A percentile compares a stretch with the other conserved stretches of the same genome.
Conservation (phyloP, 2,329 filamentous ascomycete genomes). For the Colletotrichum paranaense region DNA sequence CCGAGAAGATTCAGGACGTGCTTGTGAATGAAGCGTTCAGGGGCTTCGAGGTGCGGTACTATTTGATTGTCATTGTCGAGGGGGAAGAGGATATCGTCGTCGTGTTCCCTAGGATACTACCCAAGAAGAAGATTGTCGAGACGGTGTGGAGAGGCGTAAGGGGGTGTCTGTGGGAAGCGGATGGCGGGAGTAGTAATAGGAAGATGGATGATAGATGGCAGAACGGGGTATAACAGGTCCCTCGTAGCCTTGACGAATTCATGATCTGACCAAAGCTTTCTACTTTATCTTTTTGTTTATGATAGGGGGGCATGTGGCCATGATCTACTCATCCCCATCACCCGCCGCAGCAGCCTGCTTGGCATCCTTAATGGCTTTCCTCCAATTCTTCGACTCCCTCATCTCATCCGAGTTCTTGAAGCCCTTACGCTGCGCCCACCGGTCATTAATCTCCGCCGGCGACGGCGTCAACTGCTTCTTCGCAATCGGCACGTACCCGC, state of each 20-base stretch:
- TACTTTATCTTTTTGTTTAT: conserved; percentile 1
- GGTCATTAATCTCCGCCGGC: conserved; percentile 68
- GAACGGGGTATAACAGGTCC: conserved; percentile 9
- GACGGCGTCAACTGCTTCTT: conserved; percentile 60
- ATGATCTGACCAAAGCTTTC: conserved; percentile 1
- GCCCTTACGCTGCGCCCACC: conserved; percentile 71
- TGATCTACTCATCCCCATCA: conserved; percentile 15
- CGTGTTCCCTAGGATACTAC: conserved; percentile 89
- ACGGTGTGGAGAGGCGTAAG: conserved; percentile 89
- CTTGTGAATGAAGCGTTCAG: conserved; percentile 95
- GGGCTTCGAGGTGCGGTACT: conserved; percentile 91
- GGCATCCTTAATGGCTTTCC: conserved; percentile 27
- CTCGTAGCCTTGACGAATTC: conserved; percentile 14
- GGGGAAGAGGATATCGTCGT: conserved; percentile 90
- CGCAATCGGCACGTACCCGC: conserved; percentile 67
- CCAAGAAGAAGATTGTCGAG: conserved; percentile 80
- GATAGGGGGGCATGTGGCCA: background rate
- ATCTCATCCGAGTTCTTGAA: conserved; percentile 64
- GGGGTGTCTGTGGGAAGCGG: conserved; percentile 81
- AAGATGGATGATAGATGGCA: conserved; percentile 44
- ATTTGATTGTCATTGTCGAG: conserved; percentile 89
- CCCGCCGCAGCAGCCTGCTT: conserved; percentile 11
- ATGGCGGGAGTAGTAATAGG: conserved; percentile 29
- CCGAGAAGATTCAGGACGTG: conserved; percentile 90
- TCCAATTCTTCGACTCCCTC: conserved; percentile 41